Evolutionary conservation across 1,284 basidiomycete species (phyloP).

Genomic region (Fomitopsis palustris): DNA sequence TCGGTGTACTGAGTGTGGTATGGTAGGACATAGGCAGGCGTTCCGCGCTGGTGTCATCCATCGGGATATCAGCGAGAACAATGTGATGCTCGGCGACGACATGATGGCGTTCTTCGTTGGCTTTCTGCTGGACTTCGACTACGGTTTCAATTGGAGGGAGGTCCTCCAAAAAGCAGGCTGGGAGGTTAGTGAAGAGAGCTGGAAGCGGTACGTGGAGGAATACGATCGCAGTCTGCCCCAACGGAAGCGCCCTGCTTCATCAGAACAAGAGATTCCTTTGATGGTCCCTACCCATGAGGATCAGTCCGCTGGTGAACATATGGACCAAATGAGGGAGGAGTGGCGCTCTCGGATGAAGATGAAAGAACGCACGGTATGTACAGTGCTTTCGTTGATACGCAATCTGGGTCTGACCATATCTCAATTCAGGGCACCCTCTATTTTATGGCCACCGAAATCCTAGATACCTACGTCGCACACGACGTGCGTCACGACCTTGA

Average conservation of each 20-base stretch:
- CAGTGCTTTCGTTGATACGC: too few species aligned
- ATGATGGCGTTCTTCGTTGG: background rate
- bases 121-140: slow-evolving; percentile 12
- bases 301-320: background rate
- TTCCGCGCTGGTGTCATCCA: slow-evolving; percentile 7
- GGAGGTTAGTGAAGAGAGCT: background rate
- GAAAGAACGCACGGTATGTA: slow-evolving; percentile 10
- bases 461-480: background rate
- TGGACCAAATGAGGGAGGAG: background rate
- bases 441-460: slow-evolving; percentile 10
- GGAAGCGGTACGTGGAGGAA: background rate
- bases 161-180: background rate
- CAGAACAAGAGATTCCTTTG: background rate
- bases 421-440: slow-evolving; percentile 10
- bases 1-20: background rate
- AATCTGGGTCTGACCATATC: too few species aligned
- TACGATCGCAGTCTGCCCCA: background rate
- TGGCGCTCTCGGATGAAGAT: background rate
- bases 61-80: slow-evolving; percentile 12
- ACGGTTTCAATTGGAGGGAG: slow-evolving; percentile 3
- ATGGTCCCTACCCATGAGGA: background rate
- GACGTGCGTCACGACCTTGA: background rate
- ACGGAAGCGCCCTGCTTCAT: background rate
- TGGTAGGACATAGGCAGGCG: slow-evolving; percentile 6
- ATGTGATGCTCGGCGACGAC: slow-evolving; percentile 9